phyloP scores from a whole-genome alignment of 2,329 filamentous ascomycete genomes.

The Aureobasidium vineae region DNA sequence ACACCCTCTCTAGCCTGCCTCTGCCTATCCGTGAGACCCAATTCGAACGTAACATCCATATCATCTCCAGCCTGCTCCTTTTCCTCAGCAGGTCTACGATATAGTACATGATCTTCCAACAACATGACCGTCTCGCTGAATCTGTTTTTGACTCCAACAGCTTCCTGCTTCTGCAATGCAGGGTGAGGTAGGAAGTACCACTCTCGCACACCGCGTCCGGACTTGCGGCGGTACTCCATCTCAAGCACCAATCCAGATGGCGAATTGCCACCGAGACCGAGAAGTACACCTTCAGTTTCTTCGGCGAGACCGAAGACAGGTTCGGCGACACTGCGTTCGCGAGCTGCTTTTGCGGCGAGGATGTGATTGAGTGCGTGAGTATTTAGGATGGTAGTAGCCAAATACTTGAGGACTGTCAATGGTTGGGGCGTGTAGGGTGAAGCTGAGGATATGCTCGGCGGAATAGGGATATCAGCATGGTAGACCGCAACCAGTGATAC shows the following conservation, averaged over 20 bases:
- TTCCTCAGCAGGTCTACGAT: conserved; percentile 49
- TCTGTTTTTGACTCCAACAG: conserved; percentile 11
- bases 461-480: conserved; percentile 73
- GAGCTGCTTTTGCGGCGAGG: conserved; percentile 70
- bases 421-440: conserved; percentile 63
- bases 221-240: conserved; percentile 83
- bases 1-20: conserved; percentile 81
- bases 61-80: conserved; percentile 51
- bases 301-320: conserved; percentile 78
- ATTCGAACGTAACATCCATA: conserved; percentile 73
- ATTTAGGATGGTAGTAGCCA: conserved; percentile 82
- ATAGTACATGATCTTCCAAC: conserved; percentile 74
- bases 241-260: conserved; percentile 66
- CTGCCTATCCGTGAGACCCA: conserved; percentile 89
- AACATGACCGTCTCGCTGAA: conserved; percentile 51
- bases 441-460: conserved; percentile 31
- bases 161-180: conserved; percentile 25
- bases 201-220: conserved; percentile 74
- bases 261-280: conserved; percentile 61
- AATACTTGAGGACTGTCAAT: conserved; percentile 71
- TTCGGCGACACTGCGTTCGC: conserved; percentile 69
- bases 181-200: conserved; percentile 56
- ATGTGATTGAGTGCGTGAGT: conserved; percentile 72
- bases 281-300: conserved; percentile 72
- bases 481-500: conserved; percentile 76